Conservation (phyloP, 176 grass and related monocot species). For the Urochloa ruziziensis region DNA sequence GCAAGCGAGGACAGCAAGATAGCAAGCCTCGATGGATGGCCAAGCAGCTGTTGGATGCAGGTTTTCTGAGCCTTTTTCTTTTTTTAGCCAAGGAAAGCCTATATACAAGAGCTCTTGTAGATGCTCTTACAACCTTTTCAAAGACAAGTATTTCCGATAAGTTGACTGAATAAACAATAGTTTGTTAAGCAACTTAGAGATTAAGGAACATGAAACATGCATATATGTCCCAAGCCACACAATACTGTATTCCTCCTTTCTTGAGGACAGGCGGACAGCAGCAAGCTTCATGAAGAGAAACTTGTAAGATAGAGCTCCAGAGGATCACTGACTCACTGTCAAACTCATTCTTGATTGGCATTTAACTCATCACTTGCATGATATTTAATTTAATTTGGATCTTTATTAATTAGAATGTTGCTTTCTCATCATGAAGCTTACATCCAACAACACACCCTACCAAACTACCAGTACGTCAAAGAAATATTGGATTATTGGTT, state of each 20-base stretch:
- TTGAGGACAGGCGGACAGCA: background rate
- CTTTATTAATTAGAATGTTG: background rate
- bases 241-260: background rate
- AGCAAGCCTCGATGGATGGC: too few relatives aligned
- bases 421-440: background rate
- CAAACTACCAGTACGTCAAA: background rate
- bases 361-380: constrained; percentile 1
- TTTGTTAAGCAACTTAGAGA: constrained; percentile 12
- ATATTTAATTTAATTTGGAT: background rate
- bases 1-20: too few relatives aligned
- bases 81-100: too few relatives aligned
- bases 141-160: background rate
- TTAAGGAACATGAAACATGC: background rate
- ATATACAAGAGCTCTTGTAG: too few relatives aligned
- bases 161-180: background rate
- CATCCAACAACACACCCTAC: constrained; percentile 14
- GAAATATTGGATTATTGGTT: constrained; percentile 16
- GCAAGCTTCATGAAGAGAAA: background rate
- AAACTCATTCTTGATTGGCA: background rate
- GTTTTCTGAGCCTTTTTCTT: too few relatives aligned
- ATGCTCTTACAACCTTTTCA: background rate
- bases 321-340: background rate
- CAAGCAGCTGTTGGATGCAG: too few relatives aligned
- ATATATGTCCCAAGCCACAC: background rate
- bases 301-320: background rate